phyloP scores from a whole-genome alignment of 2,329 filamentous ascomycete genomes.

The Coniochaeta sp. region DNA sequence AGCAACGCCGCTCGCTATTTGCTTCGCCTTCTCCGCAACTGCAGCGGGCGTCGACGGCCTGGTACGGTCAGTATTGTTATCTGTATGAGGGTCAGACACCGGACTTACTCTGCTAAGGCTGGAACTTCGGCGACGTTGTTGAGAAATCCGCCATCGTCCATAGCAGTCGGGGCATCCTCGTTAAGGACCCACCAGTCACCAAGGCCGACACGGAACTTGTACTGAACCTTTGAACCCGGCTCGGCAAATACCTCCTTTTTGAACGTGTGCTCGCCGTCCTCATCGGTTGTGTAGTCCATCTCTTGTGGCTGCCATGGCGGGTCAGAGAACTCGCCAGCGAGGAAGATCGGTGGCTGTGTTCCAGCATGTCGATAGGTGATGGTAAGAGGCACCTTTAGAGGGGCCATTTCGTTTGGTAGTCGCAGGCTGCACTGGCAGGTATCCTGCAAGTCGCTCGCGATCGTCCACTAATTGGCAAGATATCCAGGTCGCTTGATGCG shows the following conservation, averaged over 20 bases:
- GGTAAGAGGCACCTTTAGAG: constrained; percentile 35
- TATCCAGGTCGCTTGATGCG: not conserved
- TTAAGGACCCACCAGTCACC: constrained; percentile 67
- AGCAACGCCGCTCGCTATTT: not conserved
- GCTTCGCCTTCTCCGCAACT: not conserved
- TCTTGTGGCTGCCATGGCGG: constrained; percentile 61
- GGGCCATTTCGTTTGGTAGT: constrained; percentile 22
- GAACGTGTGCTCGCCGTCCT: constrained; percentile 51
- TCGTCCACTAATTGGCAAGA: not conserved
- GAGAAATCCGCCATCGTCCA: constrained; percentile 36
- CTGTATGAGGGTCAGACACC: not conserved
- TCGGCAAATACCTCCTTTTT: constrained; percentile 46
- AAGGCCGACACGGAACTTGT: constrained; percentile 64
- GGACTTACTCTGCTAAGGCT: constrained; percentile 5
- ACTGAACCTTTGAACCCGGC: constrained; percentile 56
- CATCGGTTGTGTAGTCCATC: constrained; percentile 49
- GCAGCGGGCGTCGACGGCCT: not conserved
- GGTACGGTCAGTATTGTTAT: not conserved
- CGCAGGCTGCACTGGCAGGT: not conserved
- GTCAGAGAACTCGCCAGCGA: constrained; percentile 62
- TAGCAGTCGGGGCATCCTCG: constrained; percentile 46
- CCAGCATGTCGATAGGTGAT: constrained; percentile 56
- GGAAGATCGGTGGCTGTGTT: constrained; percentile 58
- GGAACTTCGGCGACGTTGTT: constrained; percentile 38
- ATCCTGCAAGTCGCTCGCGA: not conserved